Evolutionary conservation across 371 early-diverging fungal genomes (phyloP), one percentile per base, ranked within the genome.

Genomic region (Dentiscutata heterogama): DNA sequence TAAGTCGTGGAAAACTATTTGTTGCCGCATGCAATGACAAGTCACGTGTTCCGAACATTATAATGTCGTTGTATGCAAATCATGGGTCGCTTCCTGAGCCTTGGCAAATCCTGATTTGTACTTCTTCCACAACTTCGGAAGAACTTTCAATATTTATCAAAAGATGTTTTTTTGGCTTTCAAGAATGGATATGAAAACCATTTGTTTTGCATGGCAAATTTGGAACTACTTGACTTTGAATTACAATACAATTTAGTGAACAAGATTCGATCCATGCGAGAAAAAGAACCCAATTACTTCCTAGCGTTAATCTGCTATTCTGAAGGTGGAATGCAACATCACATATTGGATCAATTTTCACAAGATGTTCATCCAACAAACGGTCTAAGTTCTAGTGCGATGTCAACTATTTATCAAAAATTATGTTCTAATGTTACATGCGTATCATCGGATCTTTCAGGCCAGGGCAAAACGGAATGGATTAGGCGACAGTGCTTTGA

Each of bases 291-390:
- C 6, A 14, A 61, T 31, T 78, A 63, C 27, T 13, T 50, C 39
- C 63, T 81, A 25, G 76, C 76, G 11, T 50, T 75, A 3, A 76
- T 81, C 46, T 81, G 81, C 50, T 60, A 58, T 35, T 56, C 22
- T 18, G 54, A 76, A 76, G 31, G n/a, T 39, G 81, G 76, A 60
- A 46, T 72, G 22, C 81, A 72, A 27, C 81, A 81, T 42, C 81
- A 81, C 42, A 81, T 81, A 80, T 70, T 81, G 7, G 81, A 81
- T 42, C 77, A 81, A 78, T 81, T 81, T 46, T 46, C 46, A 10
- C 46, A 46, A 46, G 46, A 46, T 46, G 46, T 46, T 46, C 46
- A 46, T 10, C 35, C 50, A 29, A 74, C 64, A 1, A 58, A 56
- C 8, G 81, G 81, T 13, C 42, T 14, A 10, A 22, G 53, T 18